These are phyloP conservation scores for Scheffersomyces stipitis DNA, from an alignment of 805 yeast species.

Conservation along the genomic window DNA sequence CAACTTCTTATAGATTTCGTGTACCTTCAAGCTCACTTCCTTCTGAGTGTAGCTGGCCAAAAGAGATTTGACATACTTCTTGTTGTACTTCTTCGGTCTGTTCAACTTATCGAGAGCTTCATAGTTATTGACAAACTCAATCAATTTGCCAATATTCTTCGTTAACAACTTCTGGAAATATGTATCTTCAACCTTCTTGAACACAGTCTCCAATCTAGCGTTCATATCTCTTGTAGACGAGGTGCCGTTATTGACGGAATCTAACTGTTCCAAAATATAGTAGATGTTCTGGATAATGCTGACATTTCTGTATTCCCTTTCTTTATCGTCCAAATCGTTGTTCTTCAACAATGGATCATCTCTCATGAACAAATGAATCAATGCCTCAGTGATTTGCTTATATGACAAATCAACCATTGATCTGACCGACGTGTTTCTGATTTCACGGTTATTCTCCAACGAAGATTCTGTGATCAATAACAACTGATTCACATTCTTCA, in stretches of 20 bases:
- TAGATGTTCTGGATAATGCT: slow-evolving; percentile 40
- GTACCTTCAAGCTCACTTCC: slow-evolving; percentile 56
- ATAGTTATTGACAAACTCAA: slow-evolving; percentile 63
- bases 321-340: slow-evolving; percentile 44
- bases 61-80: slow-evolving; percentile 57
- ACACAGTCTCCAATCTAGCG: slow-evolving; percentile 23
- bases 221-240: slow-evolving; percentile 23
- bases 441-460: slow-evolving; percentile 21
- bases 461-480: slow-evolving; percentile 34
- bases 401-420: slow-evolving; percentile 30
- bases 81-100: slow-evolving; percentile 63
- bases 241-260: slow-evolving; percentile 13
- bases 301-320: slow-evolving; percentile 40
- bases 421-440: slow-evolving; percentile 18
- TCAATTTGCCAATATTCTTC: slow-evolving; percentile 64
- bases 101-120: slow-evolving; percentile 50
- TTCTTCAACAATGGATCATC: slow-evolving; percentile 46
- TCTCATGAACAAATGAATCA: slow-evolving; percentile 32
- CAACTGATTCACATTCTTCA: slow-evolving; percentile 34
- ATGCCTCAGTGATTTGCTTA: slow-evolving; percentile 30
- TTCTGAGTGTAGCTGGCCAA: slow-evolving; percentile 54
- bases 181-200: slow-evolving; percentile 25
- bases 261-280: slow-evolving; percentile 33
- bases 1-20: slow-evolving; percentile 55
- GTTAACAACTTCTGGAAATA: slow-evolving; percentile 34